Percentiles rank a stretch among this genome's conserved stretches.
phyloP scores from a whole-genome alignment of 2,329 filamentous ascomycete genomes.

The Alternaria novae-zelandiae region DNA sequence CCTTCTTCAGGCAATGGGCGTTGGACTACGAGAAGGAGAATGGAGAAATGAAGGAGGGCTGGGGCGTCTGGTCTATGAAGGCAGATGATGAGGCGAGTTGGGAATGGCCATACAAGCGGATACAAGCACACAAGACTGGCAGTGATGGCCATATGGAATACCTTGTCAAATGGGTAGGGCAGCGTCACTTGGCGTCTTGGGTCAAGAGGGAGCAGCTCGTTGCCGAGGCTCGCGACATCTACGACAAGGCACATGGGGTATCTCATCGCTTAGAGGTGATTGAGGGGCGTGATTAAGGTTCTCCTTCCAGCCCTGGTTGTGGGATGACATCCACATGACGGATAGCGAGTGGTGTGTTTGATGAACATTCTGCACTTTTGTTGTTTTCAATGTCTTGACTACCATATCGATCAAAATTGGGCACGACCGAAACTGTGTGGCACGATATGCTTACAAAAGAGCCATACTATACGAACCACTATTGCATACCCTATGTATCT shows the following conservation, averaged over 20 bases:
- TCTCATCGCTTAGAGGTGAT: background rate
- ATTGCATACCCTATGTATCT: background rate
- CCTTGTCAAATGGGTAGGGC: slow-evolving; percentile 22
- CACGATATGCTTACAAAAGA: background rate
- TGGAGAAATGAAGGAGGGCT: slow-evolving; percentile 19
- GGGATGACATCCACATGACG: too few species aligned
- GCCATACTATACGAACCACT: background rate
- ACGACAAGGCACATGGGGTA: slow-evolving; percentile 8
- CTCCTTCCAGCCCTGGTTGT: too few species aligned
- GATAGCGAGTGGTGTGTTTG: too few species aligned
- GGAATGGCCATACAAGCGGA: slow-evolving; percentile 25
- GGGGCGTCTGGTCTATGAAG: slow-evolving; percentile 16
- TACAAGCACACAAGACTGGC: slow-evolving; percentile 12
- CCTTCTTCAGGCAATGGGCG: slow-evolving; percentile 21
- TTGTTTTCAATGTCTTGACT: background rate
- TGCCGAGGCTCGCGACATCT: background rate
- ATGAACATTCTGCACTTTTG: background rate
- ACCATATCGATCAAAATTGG: background rate
- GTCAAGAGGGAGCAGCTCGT: slow-evolving; percentile 8
- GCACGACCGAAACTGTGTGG: background rate
- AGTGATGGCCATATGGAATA: slow-evolving; percentile 10
- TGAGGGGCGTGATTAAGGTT: background rate
- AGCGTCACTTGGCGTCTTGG: slow-evolving; percentile 17
- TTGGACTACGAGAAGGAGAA: slow-evolving; percentile 21
- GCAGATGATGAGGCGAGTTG: slow-evolving; percentile 9